Evolutionary conservation across 2,329 filamentous ascomycete species (phyloP).

Genomic region (Pezicula carpinea): DNA sequence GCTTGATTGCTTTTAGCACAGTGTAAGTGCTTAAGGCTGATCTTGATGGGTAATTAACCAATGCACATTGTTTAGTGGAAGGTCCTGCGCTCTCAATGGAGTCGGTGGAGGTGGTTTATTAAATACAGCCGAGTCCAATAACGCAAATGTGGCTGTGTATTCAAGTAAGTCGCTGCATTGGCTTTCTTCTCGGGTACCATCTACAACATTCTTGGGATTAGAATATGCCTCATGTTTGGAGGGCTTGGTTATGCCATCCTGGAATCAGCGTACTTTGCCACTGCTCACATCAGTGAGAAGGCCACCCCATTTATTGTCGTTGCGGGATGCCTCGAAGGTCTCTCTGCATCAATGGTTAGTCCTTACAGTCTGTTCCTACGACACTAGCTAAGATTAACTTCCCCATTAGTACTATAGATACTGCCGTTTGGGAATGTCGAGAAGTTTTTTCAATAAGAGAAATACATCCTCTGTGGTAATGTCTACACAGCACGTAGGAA

Average conservation of each 20-base stretch:
- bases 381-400: too few relatives aligned
- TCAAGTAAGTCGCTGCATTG: constrained; percentile 5
- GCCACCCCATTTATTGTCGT: constrained; percentile 3
- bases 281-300: constrained; percentile 3
- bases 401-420: too few relatives aligned
- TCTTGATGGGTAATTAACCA: not conserved
- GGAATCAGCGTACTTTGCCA: constrained; percentile 6
- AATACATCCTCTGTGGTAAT: too few relatives aligned
- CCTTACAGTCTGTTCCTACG: too few relatives aligned
- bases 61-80: not conserved
- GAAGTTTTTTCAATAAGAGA: too few relatives aligned
- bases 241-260: constrained; percentile 2
- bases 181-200: constrained; percentile 1
- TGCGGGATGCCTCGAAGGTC: constrained; percentile 2
- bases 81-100: constrained; percentile 2
- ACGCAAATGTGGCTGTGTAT: constrained; percentile 9
- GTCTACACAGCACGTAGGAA: too few relatives aligned
- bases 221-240: constrained; percentile 3
- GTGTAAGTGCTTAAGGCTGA: not conserved
- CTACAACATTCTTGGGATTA: constrained; percentile 6
- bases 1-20: constrained; percentile 6
- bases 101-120: constrained; percentile 2
- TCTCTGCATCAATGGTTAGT: constrained; percentile 4
- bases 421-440: too few relatives aligned
- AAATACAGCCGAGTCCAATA: constrained; percentile 3